Percentiles rank a stretch among this genome's conserved stretches.
These are phyloP conservation scores for Elsinoe ampelina DNA, from an alignment of 2,329 filamentous ascomycete species.

Conservation along the genomic window DNA sequence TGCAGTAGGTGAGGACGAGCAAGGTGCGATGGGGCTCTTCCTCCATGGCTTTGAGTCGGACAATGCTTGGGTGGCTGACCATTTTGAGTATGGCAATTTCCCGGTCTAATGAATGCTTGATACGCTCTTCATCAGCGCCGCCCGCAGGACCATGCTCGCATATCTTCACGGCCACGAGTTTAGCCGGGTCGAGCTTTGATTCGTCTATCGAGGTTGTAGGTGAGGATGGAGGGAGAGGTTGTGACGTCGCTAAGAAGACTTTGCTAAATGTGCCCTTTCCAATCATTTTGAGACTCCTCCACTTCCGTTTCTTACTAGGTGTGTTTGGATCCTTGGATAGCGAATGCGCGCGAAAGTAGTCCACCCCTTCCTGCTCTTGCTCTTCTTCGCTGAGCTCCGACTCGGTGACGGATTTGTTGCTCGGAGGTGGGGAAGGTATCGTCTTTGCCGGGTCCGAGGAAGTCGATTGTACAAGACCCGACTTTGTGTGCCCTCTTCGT, in stretches of 20 bases:
- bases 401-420: conserved; percentile 53
- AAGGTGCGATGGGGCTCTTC: conserved; percentile 75
- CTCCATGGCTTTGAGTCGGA: conserved; percentile 85
- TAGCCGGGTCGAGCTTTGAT: conserved; percentile 54
- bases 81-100: conserved; percentile 89
- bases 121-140: conserved; percentile 82
- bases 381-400: conserved; percentile 41
- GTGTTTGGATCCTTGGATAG: conserved; percentile 38
- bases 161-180: conserved; percentile 87
- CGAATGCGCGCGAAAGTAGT: conserved; percentile 39
- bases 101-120: conserved; percentile 87
- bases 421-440: conserved; percentile 70
- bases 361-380: conserved; percentile 26
- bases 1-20: conserved; percentile 81
- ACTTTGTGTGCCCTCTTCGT: conserved; percentile 56
- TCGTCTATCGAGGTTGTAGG: conserved; percentile 33
- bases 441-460: conserved; percentile 20
- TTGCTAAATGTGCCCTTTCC: conserved; percentile 94
- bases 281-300: conserved; percentile 69
- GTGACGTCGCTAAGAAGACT: conserved; percentile 81
- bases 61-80: conserved; percentile 79
- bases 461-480: neutral
- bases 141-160: conserved; percentile 91
- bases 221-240: conserved; percentile 41
- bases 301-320: conserved; percentile 69